phyloP scores from a whole-genome alignment of 805 yeast genomes.

The Wickerhamiella vanderwaltii region DNA sequence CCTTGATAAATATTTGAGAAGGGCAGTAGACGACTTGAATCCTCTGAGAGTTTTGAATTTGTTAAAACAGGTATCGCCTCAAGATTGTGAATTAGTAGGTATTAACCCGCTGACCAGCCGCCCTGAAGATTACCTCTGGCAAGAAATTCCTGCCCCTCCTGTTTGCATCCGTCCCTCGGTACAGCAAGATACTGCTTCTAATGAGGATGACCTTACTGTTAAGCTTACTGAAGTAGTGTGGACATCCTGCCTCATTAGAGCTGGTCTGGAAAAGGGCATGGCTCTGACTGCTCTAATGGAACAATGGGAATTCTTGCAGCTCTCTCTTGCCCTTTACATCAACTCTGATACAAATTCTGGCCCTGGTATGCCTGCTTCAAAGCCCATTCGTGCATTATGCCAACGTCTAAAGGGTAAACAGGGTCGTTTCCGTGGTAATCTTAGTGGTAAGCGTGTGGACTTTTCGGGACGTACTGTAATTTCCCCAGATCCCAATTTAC shows the following conservation, averaged over 20 bases:
- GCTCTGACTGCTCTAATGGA: slow-evolving; percentile 90
- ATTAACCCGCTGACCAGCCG: slow-evolving; percentile 79
- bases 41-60: slow-evolving; percentile 80
- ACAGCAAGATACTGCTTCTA: slow-evolving; percentile 81
- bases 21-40: slow-evolving; percentile 87
- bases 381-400: slow-evolving; percentile 88
- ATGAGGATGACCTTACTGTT: slow-evolving; percentile 95
- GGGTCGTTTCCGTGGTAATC: slow-evolving; percentile 96
- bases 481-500: slow-evolving; percentile 93
- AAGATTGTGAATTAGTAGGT: slow-evolving; percentile 87
- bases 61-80: slow-evolving; percentile 73
- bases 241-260: slow-evolving; percentile 87
- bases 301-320: slow-evolving; percentile 95
- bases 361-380: slow-evolving; percentile 35
- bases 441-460: slow-evolving; percentile 97
- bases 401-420: slow-evolving; percentile 97
- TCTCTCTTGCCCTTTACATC: slow-evolving; percentile 93
- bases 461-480: slow-evolving; percentile 97
- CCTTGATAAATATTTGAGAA: slow-evolving; percentile 68
- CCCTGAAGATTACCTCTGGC: slow-evolving; percentile 95
- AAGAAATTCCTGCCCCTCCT: slow-evolving; percentile 96
- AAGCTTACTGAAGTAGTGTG: slow-evolving; percentile 93
- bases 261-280: slow-evolving; percentile 91
- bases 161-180: slow-evolving; percentile 98
- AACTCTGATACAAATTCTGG: slow-evolving; percentile 83